Conservation (phyloP, 306 rosid species). For the Lathyrus sativus region DNA sequence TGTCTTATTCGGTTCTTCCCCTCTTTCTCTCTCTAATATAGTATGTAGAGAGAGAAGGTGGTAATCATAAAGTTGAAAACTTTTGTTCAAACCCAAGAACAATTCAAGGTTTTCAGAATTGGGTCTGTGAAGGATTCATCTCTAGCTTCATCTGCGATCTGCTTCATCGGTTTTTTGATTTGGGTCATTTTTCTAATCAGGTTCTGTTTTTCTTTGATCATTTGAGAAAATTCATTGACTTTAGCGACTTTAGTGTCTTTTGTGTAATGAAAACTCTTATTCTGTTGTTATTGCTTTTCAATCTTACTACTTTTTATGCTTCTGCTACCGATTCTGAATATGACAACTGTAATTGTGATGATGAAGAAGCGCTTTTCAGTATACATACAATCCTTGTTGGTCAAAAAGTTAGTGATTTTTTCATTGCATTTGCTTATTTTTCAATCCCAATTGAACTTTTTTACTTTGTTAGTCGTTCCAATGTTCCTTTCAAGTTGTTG, state of each 20-base stretch:
- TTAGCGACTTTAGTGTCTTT: slow-evolving; percentile 13
- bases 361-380: slow-evolving; percentile 68
- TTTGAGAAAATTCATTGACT: slow-evolving; percentile 12
- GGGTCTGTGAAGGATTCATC: neutral
- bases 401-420: slow-evolving; percentile 80
- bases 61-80: neutral
- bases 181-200: slow-evolving; percentile 10
- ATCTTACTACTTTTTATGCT: slow-evolving; percentile 34
- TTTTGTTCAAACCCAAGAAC: neutral
- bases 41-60: neutral
- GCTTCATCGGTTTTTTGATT: neutral
- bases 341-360: slow-evolving; percentile 56
- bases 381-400: slow-evolving; percentile 63
- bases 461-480: slow-evolving; percentile 83
- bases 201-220: slow-evolving; percentile 7
- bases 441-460: slow-evolving; percentile 89
- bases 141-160: neutral
- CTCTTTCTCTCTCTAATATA: slow-evolving; percentile 10
- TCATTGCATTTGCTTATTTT: slow-evolving; percentile 84
- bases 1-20: slow-evolving; percentile 10
- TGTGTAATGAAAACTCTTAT: slow-evolving; percentile 12
- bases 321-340: slow-evolving; percentile 47
- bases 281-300: slow-evolving; percentile 32
- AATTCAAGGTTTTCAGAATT: neutral
- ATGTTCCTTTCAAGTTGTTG: slow-evolving; percentile 89